These are phyloP conservation scores for Lasiodiplodia citricola DNA, from an alignment of 2,329 filamentous ascomycete species.

Conservation along the genomic window DNA sequence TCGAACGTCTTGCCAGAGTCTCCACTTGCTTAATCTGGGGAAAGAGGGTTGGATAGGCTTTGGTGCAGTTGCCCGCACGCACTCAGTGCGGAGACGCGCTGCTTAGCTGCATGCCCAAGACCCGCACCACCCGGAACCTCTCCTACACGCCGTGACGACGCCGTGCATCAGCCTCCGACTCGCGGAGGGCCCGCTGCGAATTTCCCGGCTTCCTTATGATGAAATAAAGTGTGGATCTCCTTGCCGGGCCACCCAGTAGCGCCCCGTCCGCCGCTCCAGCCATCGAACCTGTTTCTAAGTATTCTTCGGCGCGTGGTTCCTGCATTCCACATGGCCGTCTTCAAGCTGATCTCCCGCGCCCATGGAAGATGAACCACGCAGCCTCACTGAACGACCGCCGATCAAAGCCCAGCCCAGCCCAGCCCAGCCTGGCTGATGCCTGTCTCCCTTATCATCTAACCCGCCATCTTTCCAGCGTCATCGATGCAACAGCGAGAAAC, in stretches of 20 bases:
- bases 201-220: neutral
- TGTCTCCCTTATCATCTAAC: neutral
- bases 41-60: slow-evolving; percentile 17
- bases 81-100: slow-evolving; percentile 9
- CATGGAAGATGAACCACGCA: neutral
- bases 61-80: slow-evolving; percentile 20
- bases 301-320: neutral
- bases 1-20: slow-evolving; percentile 24
- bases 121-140: neutral
- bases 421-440: neutral
- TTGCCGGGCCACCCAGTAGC: neutral
- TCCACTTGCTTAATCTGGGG: slow-evolving; percentile 27
- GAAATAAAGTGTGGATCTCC: neutral
- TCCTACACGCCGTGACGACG: neutral
- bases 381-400: neutral
- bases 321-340: neutral
- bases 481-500: neutral
- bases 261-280: neutral
- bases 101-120: neutral
- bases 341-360: neutral
- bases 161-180: neutral
- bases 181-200: neutral
- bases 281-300: neutral
- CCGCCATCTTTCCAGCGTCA: neutral
- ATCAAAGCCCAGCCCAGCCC: neutral